Base-by-base conservation (phyloP, 805 yeast genomes). In the Saccharomyces mikatae region DNA sequence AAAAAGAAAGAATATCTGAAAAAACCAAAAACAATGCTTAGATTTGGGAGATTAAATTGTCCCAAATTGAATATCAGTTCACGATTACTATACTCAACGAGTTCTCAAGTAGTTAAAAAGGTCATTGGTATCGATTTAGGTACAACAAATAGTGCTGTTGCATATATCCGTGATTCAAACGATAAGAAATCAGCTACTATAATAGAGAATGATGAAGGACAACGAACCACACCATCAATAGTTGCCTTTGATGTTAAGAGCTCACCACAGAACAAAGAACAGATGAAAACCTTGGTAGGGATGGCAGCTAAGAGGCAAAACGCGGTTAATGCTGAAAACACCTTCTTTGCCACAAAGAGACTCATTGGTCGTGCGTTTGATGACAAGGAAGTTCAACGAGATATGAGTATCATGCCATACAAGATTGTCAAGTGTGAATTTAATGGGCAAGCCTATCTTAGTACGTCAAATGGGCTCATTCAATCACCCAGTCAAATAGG, bases 101-200 rank as follows among this genome's bases (percentile, higher is more conserved):
- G 24, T 22, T 4, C 41, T 55, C 24, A 63, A 64, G 50, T 58
- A 62, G 24, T 24, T 36, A 36, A 36, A 6, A 64, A 62, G 51
- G 89, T 86, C 4, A 80, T 86, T 50, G 96, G 96, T 55, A 87
- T 87, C 58, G 96, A 87, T 70, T 71, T 87, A 54, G 96, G 96
- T 28, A 87, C 96, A 24, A 87, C 96, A 47, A 87, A 87, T 71
- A 86, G 92, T 47, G 95, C 94, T 2, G 92, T 87, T 31, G 95
- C 95, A 9, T 68, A 68, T 51, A 66, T 69, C 22, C 59, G 66
- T 47, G 68, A 69, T 52, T 61, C 71, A 1, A 57, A 58, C 10
- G 74, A 85, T 54, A 83, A 84, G 74, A 80, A 80, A 62, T 85
- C 86, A 48, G 83, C 89, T 28, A 74, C 75, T 57, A 85, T 87